Conservation (phyloP, 2,329 filamentous ascomycete genomes). For the Domatiomyces catenatus region DNA sequence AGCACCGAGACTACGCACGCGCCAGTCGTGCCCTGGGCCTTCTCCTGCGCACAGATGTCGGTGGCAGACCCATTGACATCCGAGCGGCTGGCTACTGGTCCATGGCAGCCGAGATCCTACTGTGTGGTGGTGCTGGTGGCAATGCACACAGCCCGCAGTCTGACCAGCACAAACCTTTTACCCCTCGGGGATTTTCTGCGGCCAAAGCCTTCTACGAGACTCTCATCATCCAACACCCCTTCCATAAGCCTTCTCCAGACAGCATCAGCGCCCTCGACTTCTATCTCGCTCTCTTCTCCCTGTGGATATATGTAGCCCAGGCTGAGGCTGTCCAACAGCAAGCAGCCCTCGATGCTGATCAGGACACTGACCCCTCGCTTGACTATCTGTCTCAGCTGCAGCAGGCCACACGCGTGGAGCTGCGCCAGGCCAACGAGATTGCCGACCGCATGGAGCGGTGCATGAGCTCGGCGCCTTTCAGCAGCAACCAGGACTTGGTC, state of each 20-base stretch:
- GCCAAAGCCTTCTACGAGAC: slow-evolving; percentile 59
- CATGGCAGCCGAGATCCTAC: slow-evolving; percentile 68
- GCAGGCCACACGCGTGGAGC: slow-evolving; percentile 24
- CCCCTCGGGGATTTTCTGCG: slow-evolving; percentile 37
- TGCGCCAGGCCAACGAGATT: slow-evolving; percentile 46
- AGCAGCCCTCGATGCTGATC: slow-evolving; percentile 22
- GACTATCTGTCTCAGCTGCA: background rate
- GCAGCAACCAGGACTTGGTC: slow-evolving; percentile 50
- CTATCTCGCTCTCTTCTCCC: slow-evolving; percentile 62
- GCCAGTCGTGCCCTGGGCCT: slow-evolving; percentile 63
- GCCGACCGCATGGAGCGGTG: slow-evolving; percentile 55
- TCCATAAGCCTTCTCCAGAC: slow-evolving; percentile 45
- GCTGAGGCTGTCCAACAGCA: slow-evolving; percentile 35
- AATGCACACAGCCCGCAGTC: background rate
- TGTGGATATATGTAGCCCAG: slow-evolving; percentile 64
- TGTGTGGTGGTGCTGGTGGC: slow-evolving; percentile 31
- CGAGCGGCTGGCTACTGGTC: slow-evolving; percentile 60
- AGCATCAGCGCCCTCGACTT: slow-evolving; percentile 56
- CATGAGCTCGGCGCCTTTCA: slow-evolving; percentile 55
- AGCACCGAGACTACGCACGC: slow-evolving; percentile 52
- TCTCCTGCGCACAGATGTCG: slow-evolving; percentile 47
- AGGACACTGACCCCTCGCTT: slow-evolving; percentile 4
- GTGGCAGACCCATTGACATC: slow-evolving; percentile 48
- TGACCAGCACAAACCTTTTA: slow-evolving; percentile 20
- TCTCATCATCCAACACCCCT: slow-evolving; percentile 62